Evolutionary conservation across 2,329 filamentous ascomycete species (phyloP), one percentile per base, ranked within the genome.

Genomic region (Paecilomyces variotii): DNA sequence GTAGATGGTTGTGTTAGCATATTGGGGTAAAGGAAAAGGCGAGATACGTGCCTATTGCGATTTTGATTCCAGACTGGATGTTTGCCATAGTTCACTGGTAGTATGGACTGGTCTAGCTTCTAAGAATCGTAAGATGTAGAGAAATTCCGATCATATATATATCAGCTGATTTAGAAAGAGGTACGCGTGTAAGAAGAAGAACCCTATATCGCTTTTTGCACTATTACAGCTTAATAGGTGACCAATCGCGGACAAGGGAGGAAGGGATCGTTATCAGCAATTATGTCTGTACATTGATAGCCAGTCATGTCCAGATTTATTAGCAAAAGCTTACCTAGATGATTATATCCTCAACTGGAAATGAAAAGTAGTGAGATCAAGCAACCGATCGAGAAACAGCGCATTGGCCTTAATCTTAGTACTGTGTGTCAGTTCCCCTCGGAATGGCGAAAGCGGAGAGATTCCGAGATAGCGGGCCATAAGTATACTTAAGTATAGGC

Each of bases 1-100:
- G 3, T 25, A 26, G 6, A 30, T 58, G 19, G 19, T 19, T 19
- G 19, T 30, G 55, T 53, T 12, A 30, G 30, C 14, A 12, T 4
- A 4, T 51, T 4, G 11, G 3, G n/a, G 7, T 3, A 45, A 19
- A 19, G 1, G 7, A 9, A 45, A 19, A 9, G 7, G 39, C 9
- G 39, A 7, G n/a, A 45, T 51, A n/a, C 49, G 11, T 56, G 52
- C 57, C 57, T 59, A 59, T 59, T 19, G 57, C 49, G n/a, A 59
- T 56, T n/a, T 50, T 30, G 54, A 59, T 32, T 24, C 57, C 57
- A 6, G n/a, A 24, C 7, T 24, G 39, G n/a, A 45, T 19, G 39
- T 9, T n/a, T 24, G 39, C 39, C 39, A 45, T 45, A 39, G 5
- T 9, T n/a, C 1, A 19, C 4, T 19, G 7, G 2, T 7, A 9